A percentile compares a stretch with the other conserved stretches of the same genome.
phyloP scores from a whole-genome alignment of 2,329 filamentous ascomycete species.

The Penicillium glabrum region DNA sequence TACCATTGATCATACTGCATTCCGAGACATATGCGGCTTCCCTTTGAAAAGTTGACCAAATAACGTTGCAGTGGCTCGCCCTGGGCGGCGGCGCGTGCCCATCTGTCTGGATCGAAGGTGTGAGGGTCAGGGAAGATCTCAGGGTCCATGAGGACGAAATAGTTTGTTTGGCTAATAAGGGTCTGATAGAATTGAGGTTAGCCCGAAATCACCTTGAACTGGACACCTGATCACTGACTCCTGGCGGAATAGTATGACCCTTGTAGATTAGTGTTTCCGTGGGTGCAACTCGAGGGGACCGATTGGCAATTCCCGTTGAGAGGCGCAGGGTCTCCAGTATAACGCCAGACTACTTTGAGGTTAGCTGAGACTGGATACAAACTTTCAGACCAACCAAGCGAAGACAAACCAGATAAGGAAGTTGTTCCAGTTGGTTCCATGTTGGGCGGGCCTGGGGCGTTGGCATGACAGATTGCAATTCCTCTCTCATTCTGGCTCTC shows the following conservation, averaged over 20 bases:
- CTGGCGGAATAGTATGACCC: slow-evolving; percentile 30
- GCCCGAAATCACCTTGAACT: not conserved
- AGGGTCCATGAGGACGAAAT: slow-evolving; percentile 23
- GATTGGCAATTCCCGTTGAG: slow-evolving; percentile 37
- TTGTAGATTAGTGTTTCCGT: slow-evolving; percentile 30
- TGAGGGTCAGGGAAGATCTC: slow-evolving; percentile 25
- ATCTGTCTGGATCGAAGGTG: slow-evolving; percentile 27
- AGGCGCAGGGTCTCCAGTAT: slow-evolving; percentile 38
- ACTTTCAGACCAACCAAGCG: not conserved
- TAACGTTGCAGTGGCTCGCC: slow-evolving; percentile 21
- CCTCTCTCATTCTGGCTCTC: slow-evolving; percentile 22
- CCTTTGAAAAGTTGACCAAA: slow-evolving; percentile 26
- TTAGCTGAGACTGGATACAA: not conserved
- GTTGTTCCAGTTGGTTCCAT: slow-evolving; percentile 37
- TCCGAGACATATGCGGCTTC: slow-evolving; percentile 25
- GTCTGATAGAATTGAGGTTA: slow-evolving; percentile 8
- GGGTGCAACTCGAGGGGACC: slow-evolving; percentile 29
- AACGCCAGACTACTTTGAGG: slow-evolving; percentile 10
- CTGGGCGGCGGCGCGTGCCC: slow-evolving; percentile 18
- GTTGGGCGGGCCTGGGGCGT: slow-evolving; percentile 20
- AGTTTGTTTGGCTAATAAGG: slow-evolving; percentile 17
- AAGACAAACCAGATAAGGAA: slow-evolving; percentile 40
- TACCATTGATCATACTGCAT: slow-evolving; percentile 20
- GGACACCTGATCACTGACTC: slow-evolving; percentile 16
- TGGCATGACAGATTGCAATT: slow-evolving; percentile 31